phyloP scores from a whole-genome alignment of 1,139 yeast species.

The Sugiyamaella xylanicola region DNA sequence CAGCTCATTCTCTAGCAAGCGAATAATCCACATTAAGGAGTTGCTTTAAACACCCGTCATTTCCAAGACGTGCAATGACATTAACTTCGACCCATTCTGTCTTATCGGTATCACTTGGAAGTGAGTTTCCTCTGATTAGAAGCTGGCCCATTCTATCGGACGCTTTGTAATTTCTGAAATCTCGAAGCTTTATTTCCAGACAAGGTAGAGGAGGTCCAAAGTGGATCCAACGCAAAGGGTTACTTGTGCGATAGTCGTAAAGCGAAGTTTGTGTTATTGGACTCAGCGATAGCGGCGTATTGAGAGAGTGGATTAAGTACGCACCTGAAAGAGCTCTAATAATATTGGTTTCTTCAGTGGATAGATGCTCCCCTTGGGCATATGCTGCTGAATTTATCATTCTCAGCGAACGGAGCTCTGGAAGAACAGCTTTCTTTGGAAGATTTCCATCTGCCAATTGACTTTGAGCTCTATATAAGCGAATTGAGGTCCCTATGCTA shows the following conservation, averaged over 20 bases:
- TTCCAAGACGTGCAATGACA: slow-evolving; percentile 35
- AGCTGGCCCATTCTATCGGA: slow-evolving; percentile 33
- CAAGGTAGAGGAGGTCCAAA: slow-evolving; percentile 44
- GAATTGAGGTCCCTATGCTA: slow-evolving; percentile 23
- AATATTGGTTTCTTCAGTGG: slow-evolving; percentile 36
- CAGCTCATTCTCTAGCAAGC: too few relatives aligned
- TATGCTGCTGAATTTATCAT: slow-evolving; percentile 35
- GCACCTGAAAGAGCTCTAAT: slow-evolving; percentile 44
- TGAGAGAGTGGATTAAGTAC: slow-evolving; percentile 40
- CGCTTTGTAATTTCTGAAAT: slow-evolving; percentile 28
- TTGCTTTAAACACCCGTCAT: slow-evolving; percentile 46
- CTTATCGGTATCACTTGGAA: slow-evolving; percentile 28
- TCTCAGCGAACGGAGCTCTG: slow-evolving; percentile 36
- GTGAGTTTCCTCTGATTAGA: slow-evolving; percentile 35
- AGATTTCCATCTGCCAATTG: slow-evolving; percentile 35
- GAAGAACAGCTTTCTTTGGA: slow-evolving; percentile 32
- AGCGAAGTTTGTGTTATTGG: slow-evolving; percentile 44
- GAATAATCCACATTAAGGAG: slow-evolving; percentile 11
- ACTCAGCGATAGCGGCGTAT: slow-evolving; percentile 38
- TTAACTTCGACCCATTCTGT: slow-evolving; percentile 38
- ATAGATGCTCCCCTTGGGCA: slow-evolving; percentile 25
- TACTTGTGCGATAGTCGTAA: slow-evolving; percentile 42
- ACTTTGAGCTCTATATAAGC: slow-evolving; percentile 31
- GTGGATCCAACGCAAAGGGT: slow-evolving; percentile 27
- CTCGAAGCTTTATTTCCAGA: slow-evolving; percentile 36